Base-by-base conservation (phyloP, 306 rosid species). In the Pachyrhizus erosus region DNA sequence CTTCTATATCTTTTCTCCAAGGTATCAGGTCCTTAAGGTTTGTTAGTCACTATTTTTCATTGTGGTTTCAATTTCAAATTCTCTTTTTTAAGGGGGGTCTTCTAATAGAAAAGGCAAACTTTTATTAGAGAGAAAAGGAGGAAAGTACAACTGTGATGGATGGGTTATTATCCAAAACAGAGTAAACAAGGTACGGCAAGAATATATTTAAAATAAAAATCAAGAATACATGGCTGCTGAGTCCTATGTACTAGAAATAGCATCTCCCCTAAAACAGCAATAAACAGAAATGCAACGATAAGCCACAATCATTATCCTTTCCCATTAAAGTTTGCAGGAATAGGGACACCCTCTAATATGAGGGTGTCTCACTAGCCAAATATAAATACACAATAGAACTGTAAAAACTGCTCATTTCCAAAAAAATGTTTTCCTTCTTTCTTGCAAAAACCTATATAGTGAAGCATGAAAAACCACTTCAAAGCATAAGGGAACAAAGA, bases 1-100 rank as follows among this genome's bases (percentile, higher is more conserved):
- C 97, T 62, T 85, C 91, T 78, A 96, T 96, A 76, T 92, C 98
- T 24, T 86, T 84, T 79, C 92, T 96, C 88, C 86, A 57, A 96
- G 99, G 99, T 96, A 90, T 79, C 40, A n/a, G 43, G 23, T 51
- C 72, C 33, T 18, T 76, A 72, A 64, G 55, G 68, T 51, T 78
- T 81, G 68, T 33, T 69, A 67, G 48, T 78, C 34, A 60, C 13
- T 62, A 73, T 20, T 78, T 15, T 37, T 70, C 58, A 58, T 29
- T 51, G 39, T 23, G 48, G 52, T 74, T 49, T 76, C 20, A 21
- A 48, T 60, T 64, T 70, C 74, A 34, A 54, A 33, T 73, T 61
- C 42, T 73, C 34, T 11, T 4, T 18, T 10, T 49, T 26, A 51
- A 4, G 42, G 42, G 42, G 9, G 8, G 42, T 37, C 42, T 37